Conservation (phyloP, 345 rosid genomes). For the Syzygium aqueum region DNA sequence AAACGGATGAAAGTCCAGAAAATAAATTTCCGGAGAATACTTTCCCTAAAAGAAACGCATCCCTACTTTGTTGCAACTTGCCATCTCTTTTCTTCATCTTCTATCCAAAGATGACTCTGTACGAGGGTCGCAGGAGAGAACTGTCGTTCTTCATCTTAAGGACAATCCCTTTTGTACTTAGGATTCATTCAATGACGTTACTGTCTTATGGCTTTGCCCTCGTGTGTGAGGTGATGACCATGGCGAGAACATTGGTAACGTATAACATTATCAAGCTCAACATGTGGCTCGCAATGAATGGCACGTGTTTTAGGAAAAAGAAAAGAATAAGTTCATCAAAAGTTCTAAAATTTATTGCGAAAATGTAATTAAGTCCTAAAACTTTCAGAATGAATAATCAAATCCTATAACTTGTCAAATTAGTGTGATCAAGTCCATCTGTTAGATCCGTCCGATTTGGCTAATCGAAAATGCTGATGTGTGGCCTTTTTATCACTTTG, state of each 20-base stretch:
- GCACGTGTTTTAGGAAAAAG: not conserved
- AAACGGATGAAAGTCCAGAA: no score
- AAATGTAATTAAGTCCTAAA: not conserved
- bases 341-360: not conserved
- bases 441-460: accelerated
- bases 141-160: not conserved
- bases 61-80: not conserved
- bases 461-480: not conserved
- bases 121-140: not conserved
- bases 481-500: not conserved
- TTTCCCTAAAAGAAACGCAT: no score
- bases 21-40: no score
- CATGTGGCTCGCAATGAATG: not conserved
- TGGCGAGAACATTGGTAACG: not conserved
- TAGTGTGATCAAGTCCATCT: accelerated
- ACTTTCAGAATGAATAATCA: accelerated
- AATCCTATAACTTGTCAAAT: not conserved
- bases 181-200: not conserved
- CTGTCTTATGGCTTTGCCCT: not conserved
- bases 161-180: not conserved
- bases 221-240: not conserved
- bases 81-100: not conserved
- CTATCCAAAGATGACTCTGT: not conserved
- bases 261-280: no score
- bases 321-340: not conserved